Percentiles rank a stretch among this genome's conserved stretches.
Conservation (phyloP, 2,329 filamentous ascomycete species). For the Aspergillus puulaauensis region DNA sequence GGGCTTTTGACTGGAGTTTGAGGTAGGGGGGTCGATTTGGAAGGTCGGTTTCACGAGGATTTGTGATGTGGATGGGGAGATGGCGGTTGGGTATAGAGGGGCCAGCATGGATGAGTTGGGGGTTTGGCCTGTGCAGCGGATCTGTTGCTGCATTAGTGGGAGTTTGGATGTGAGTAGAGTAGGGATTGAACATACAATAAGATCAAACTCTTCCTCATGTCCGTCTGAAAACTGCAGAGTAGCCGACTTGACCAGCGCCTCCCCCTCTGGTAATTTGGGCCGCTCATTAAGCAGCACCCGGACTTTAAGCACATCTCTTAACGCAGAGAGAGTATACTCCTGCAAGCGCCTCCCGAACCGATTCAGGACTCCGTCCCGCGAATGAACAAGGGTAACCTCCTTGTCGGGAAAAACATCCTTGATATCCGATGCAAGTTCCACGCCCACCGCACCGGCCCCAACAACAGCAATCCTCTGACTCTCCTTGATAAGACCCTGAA, state of each 20-base stretch:
- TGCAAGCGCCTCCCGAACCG: constrained; percentile 48
- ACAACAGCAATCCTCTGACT: constrained; percentile 2
- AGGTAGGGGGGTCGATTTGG: constrained; percentile 51
- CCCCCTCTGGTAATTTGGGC: constrained; percentile 45
- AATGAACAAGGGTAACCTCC: constrained; percentile 27
- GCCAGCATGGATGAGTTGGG: constrained; percentile 55
- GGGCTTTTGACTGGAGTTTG: no score
- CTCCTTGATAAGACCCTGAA: background rate
- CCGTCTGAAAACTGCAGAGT: constrained; percentile 53
- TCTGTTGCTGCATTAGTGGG: background rate
- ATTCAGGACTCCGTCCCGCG: constrained; percentile 53
- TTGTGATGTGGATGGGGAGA: constrained; percentile 48
- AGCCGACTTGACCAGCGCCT: constrained; percentile 45
- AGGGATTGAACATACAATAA: background rate
- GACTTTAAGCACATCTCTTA: constrained; percentile 48
- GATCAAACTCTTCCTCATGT: background rate
- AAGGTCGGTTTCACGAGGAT: constrained; percentile 58
- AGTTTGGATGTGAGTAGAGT: background rate
- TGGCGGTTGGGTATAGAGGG: constrained; percentile 43
- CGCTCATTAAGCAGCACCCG: constrained; percentile 54
- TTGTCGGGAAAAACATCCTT: constrained; percentile 5
- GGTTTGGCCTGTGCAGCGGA: constrained; percentile 56
- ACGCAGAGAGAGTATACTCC: constrained; percentile 38
- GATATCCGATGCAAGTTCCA: constrained; percentile 8
- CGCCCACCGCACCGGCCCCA: constrained; percentile 9